Percentiles rank a stretch among this genome's conserved stretches.
Evolutionary conservation across 2,329 filamentous ascomycete species (phyloP).

Genomic region (Calonectria crousiana): DNA sequence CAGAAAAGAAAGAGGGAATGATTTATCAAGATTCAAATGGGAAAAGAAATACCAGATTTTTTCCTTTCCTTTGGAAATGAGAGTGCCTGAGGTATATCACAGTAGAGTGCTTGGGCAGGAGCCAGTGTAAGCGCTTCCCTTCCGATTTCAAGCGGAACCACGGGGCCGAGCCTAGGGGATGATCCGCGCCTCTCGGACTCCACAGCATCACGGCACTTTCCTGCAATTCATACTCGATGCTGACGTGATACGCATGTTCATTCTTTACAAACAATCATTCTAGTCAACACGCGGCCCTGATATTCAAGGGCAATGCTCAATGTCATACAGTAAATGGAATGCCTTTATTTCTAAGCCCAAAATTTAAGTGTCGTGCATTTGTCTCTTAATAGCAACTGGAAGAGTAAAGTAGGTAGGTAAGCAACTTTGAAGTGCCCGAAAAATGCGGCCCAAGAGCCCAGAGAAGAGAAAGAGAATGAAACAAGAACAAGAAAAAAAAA

Average conservation of each 20-base stretch:
- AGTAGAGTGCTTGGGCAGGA: not conserved
- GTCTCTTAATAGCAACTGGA: slow-evolving; percentile 19
- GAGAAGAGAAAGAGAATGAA: slow-evolving; percentile 36
- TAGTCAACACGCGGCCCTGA: not conserved
- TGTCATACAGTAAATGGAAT: not conserved
- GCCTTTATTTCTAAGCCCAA: slow-evolving; percentile 4
- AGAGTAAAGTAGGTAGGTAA: slow-evolving; percentile 31
- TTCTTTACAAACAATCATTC: not conserved
- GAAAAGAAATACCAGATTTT: not conserved
- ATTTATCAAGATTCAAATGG: not conserved
- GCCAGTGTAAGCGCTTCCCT: slow-evolving; percentile 15
- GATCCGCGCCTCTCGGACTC: slow-evolving; percentile 1
- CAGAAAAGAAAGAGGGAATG: not conserved
- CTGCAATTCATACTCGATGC: not conserved
- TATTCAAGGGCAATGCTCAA: not conserved
- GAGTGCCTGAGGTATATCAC: slow-evolving; percentile 5
- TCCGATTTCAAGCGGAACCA: slow-evolving; percentile 18
- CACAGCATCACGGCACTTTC: not conserved
- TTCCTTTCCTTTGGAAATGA: not conserved
- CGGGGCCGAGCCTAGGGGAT: not conserved
- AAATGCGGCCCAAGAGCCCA: slow-evolving; percentile 32
- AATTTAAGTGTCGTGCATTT: slow-evolving; percentile 10
- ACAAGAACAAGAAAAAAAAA: slow-evolving; percentile 13
- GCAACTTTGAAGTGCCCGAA: slow-evolving; percentile 35
- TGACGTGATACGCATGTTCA: not conserved